Conservation (phyloP, 495 filamentous ascomycete genomes). For the Talaromyces borbonicus region DNA sequence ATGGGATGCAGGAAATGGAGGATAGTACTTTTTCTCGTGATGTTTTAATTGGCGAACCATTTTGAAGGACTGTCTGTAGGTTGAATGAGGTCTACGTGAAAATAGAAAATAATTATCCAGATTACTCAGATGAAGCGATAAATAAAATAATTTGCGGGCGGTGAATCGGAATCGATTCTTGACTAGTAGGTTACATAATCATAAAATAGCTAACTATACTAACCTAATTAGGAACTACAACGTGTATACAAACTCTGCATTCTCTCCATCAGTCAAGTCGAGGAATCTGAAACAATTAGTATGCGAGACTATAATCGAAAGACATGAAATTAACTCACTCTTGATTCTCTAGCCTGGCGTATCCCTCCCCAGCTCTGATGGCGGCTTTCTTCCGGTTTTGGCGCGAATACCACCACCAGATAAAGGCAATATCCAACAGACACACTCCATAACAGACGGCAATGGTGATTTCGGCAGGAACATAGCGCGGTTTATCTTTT, state of each 20-base stretch:
- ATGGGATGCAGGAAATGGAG: conserved; percentile 9
- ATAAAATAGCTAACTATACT: not conserved
- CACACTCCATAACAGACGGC: conserved; percentile 52
- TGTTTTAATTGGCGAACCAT: conserved; percentile 92
- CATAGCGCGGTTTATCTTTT: conserved; percentile 49
- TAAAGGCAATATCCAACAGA: conserved; percentile 47
- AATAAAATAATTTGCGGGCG: conserved; percentile 6
- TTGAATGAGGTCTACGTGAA: not conserved
- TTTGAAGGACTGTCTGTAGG: conserved; percentile 15
- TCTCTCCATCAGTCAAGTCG: conserved; percentile 49
- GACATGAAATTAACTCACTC: conserved; percentile 32
- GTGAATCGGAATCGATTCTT: not conserved
- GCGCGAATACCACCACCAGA: conserved; percentile 49
- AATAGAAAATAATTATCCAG: not conserved
- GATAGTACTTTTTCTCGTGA: conserved; percentile 77
- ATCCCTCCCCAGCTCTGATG: conserved; percentile 43
- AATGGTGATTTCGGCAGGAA: conserved; percentile 59
- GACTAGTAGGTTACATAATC: not conserved
- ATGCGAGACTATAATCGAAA: not conserved
- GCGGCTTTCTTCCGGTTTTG: conserved; percentile 53
- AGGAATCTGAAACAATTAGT: conserved; percentile 29
- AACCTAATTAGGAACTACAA: not conserved
- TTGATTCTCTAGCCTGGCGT: conserved; percentile 58
- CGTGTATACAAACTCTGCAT: conserved; percentile 32
- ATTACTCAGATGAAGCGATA: not conserved